A percentile compares a stretch with the other conserved stretches of the same genome.
Evolutionary conservation across 179 eudicot species (phyloP).

Genomic region (Nepenthes alata): DNA sequence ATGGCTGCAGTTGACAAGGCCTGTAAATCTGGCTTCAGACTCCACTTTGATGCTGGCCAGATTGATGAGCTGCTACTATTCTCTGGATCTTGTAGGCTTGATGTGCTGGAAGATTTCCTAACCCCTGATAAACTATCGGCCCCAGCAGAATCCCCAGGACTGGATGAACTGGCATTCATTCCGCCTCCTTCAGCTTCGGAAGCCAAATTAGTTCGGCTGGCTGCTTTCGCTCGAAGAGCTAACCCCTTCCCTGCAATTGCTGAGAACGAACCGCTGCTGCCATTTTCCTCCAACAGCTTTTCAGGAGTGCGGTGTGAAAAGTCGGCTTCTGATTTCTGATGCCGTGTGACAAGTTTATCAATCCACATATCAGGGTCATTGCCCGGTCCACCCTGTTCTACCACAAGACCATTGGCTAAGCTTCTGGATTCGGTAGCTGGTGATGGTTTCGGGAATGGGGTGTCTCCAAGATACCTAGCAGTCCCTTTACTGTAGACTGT

Average conservation of each 20-base stretch:
- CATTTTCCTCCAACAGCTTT: slow-evolving; percentile 56
- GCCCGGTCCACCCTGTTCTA: slow-evolving; percentile 35
- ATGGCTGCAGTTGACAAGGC: slow-evolving; percentile 56
- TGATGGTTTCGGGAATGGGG: slow-evolving; percentile 22
- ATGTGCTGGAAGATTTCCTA: slow-evolving; percentile 71
- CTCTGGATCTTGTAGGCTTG: slow-evolving; percentile 69
- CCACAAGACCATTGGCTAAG: slow-evolving; percentile 38
- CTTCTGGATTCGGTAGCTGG: slow-evolving; percentile 51
- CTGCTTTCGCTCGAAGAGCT: slow-evolving; percentile 72
- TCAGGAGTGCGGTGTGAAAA: slow-evolving; percentile 43
- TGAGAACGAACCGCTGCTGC: slow-evolving; percentile 54
- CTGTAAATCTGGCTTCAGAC: slow-evolving; percentile 64
- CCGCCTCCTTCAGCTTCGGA: slow-evolving; percentile 37
- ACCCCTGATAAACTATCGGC: slow-evolving; percentile 41
- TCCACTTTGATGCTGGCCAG: slow-evolving; percentile 66
- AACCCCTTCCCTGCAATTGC: slow-evolving; percentile 68
- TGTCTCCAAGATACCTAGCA: slow-evolving; percentile 32
- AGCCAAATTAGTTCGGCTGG: slow-evolving; percentile 42
- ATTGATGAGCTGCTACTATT: slow-evolving; percentile 33
- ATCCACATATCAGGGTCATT: slow-evolving; percentile 19
- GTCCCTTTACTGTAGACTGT: slow-evolving; percentile 47
- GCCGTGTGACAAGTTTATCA: slow-evolving; percentile 39
- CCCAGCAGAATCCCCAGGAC: slow-evolving; percentile 32
- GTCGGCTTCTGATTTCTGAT: slow-evolving; percentile 60
- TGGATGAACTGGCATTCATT: slow-evolving; percentile 20